phyloP scores from a whole-genome alignment of 495 filamentous ascomycete genomes.

The Aspergillus incahuasiensis region DNA sequence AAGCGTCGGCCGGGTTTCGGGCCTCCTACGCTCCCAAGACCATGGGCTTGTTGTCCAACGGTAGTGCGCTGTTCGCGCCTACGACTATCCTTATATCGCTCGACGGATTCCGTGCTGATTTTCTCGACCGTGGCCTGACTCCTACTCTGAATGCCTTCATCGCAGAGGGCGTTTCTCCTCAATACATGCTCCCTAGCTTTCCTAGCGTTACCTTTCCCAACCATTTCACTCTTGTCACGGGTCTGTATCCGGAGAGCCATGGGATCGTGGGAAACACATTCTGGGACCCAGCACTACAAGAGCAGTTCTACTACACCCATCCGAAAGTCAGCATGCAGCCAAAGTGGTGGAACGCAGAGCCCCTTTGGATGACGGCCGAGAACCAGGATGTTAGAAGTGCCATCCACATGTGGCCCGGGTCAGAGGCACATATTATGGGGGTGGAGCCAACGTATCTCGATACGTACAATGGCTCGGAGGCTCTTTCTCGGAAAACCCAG shows the following conservation, averaged over 20 bases:
- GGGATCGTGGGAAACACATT: conserved; percentile 93
- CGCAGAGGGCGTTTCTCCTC: conserved; percentile 77
- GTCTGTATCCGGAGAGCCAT: conserved; percentile 87
- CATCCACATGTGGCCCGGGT: conserved; percentile 98
- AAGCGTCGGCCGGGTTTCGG: conserved; percentile 40
- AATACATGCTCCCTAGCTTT: conserved; percentile 89
- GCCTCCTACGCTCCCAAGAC: conserved; percentile 17
- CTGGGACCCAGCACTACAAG: conserved; percentile 71
- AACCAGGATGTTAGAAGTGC: conserved; percentile 67
- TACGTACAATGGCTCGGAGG: conserved; percentile 74
- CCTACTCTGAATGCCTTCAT: conserved; percentile 77
- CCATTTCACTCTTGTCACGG: conserved; percentile 91
- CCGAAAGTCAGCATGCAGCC: conserved; percentile 64
- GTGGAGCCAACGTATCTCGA: conserved; percentile 74
- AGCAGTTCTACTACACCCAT: conserved; percentile 85
- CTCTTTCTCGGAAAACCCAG: conserved; percentile 65
- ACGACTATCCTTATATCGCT: conserved; percentile 93
- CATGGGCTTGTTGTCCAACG: conserved; percentile 49
- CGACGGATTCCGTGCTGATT: conserved; percentile 97
- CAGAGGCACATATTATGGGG: conserved; percentile 66
- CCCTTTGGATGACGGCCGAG: conserved; percentile 90
- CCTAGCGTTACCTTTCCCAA: conserved; percentile 98
- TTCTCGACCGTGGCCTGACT: conserved; percentile 75
- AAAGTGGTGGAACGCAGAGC: conserved; percentile 93
- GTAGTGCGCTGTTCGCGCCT: conserved; percentile 78